Base-by-base conservation (phyloP, 257 asterid genomes). In the Petrea volubilis region DNA sequence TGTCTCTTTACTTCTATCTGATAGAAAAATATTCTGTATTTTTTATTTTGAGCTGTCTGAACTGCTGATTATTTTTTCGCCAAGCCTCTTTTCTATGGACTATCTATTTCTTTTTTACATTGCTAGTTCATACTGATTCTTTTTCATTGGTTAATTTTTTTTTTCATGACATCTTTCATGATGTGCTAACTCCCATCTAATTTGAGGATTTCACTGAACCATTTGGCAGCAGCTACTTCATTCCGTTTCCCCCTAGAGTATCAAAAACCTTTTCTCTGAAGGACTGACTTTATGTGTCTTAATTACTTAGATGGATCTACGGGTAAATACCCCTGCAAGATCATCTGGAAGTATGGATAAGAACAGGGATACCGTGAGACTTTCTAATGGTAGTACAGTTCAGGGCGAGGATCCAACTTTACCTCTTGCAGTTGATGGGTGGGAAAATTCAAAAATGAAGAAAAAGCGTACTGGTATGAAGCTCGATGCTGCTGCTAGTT, bases 381-480 rank as follows among this genome's bases (percentile, higher is more conserved):
- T 83, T 64, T 76, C 93, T 68, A 86, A 70, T 70, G 71, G 84
- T 79, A 79, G 77, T 81, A 67, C 81, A 64, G 83, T 67, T 47
- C 95, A 84, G 75, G 81, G 89, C 34, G 96, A 90, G 73, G 93
- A 86, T 79, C 82, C 89, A 61, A 60, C 82, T 38, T 73, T 83
- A 40, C 79, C 96, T 21, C 59, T 81, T 70, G 79, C 82, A 57
- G 86, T 82, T 72, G 96, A 90, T 73, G 95, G 97, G 78, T 93
- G 97, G 98, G 97, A 93, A 76, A 88, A 82, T 77, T 79, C 88
- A 52, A 93, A 87, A 86, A 93, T 82, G 94, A 93, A 93, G 90
- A 93, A 87, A 76, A 93, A 89, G 75, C 98, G 97, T 55, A 88
- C 98, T 33, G 86, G 96, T 78, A 83, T 86, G 79, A 93, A 93